Evolutionary conservation across 257 asterid species (phyloP), one percentile per base, ranked within the genome.

Genomic region (Solanum rostratum): DNA sequence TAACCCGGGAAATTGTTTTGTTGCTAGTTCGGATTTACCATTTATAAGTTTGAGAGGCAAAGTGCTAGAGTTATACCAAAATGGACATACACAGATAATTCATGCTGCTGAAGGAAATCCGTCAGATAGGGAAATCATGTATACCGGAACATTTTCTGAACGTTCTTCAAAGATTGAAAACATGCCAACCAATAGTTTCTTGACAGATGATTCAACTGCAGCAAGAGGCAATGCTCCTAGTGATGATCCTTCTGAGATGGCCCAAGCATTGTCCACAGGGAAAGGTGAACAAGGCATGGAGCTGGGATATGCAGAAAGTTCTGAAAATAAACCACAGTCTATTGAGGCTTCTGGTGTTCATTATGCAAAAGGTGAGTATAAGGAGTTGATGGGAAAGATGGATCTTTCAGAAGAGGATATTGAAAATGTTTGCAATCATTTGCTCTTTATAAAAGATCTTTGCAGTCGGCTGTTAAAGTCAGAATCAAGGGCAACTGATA

Each of bases 71-170:
- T 87, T 90, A 16, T 92, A 90, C 86, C 86, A 89, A 88, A 91
- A 94, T 69, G 97, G 97, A 78, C 91, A 93, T 76, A 92, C 95
- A 1, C 97, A 93, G 69, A 91, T 97, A 87, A 93, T 95, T 84
- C 96, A 85, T 71, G 97, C 94, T 11, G 92, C 91, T 45, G 95
- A 92, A 52, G 88, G 91, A 84, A 89, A 89, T 41, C 65, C 54
- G 66, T 49, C 78, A 74, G 88, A 87, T 45, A 85, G 59, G 71
- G 90, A 88, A 65, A 71, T 46, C 81, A 16, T 8, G 24, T 60
- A 84, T 71, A 30, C 27, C 78, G 86, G 74, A 85, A 84, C 52
- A 83, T 70, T 79, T 84, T 86, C 43, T 63, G 39, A 59, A 83
- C 84, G 11, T 57, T 62, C 79, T 54, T 73, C 70, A 27, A 86